These are phyloP conservation scores for Apiospora phragmitis DNA, from an alignment of 2,329 filamentous ascomycete species.

Conservation along the genomic window DNA sequence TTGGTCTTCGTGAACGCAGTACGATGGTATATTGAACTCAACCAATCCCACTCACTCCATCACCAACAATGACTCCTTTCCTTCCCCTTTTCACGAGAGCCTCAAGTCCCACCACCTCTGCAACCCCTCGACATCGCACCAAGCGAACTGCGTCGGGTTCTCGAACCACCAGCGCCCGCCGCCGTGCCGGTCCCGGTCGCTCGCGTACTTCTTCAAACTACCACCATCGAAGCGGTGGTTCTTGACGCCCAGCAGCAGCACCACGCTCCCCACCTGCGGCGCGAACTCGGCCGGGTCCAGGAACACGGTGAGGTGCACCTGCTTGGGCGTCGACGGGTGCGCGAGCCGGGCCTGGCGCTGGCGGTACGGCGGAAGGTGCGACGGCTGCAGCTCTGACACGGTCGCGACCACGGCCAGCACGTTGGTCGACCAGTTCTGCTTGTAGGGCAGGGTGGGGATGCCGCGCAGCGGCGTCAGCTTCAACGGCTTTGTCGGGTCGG, in stretches of 20 bases:
- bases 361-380: constrained; percentile 47
- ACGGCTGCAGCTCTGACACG: constrained; percentile 49
- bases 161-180: constrained; percentile 51
- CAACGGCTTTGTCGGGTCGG: constrained; percentile 43
- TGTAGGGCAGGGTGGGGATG: constrained; percentile 54
- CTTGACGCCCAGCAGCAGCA: constrained; percentile 56
- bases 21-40: neutral
- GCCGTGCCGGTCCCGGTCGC: constrained; percentile 31
- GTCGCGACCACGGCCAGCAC: constrained; percentile 51
- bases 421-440: constrained; percentile 60
- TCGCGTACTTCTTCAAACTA: constrained; percentile 43
- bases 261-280: constrained; percentile 48
- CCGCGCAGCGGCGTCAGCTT: constrained; percentile 52
- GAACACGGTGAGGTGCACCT: constrained; percentile 55
- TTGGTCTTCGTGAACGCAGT: neutral
- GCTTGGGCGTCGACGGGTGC: constrained; percentile 53
- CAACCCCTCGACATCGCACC: constrained; percentile 50
- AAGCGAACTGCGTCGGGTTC: constrained; percentile 44
- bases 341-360: constrained; percentile 53
- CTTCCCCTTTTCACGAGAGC: neutral
- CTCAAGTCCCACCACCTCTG: constrained; percentile 43
- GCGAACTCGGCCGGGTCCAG: constrained; percentile 51
- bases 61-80: neutral
- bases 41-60: neutral
- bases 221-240: constrained; percentile 56